Evolutionary conservation across 108 stramenopile species (phyloP), one percentile per base, ranked within the genome.

Genomic region (Cylindrotheca fusiformis): DNA sequence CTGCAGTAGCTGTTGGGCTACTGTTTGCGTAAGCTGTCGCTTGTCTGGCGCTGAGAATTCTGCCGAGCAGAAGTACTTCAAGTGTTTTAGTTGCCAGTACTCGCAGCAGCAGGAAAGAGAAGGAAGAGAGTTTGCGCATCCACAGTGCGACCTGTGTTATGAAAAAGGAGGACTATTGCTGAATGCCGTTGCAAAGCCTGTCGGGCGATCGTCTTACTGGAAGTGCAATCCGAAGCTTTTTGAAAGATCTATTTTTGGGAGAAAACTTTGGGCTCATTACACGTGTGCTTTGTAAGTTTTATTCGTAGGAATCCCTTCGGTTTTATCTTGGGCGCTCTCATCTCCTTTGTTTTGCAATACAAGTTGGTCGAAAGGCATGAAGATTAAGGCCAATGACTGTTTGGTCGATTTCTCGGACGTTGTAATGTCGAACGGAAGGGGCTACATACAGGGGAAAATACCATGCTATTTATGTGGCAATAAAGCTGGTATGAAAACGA

Each of bases 271-370:
- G 72, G 66, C 75, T 30, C 92, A 93, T 65, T 55, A 78, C 24
- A 2, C 83, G 10, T 93, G 92, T 74, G 84, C 75, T 51, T 67
- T 81, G 91, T 90, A 71, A 84, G 90, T 87, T 48, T 5, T 20
- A 41, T 41, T 41, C n/a, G 36, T 41, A 10, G 36, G 36, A 6
- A 10, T 14, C 10, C 10, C 14, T 30, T 50, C 21, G 6, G 22
- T 68, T 61, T 45, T 0, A 10, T 63, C 44, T 32, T 52, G 30
- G 12, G 18, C 29, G 6, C 6, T 6, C 36, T 41, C 36, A 58
- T 26, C 14, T 31, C 26, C 8, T 12, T 52, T 52, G 23, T 67
- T 57, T 8, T 23, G 4, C 20, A 41, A 41, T 41, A 10, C 8
- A 46, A 90, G 88, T 49, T 91, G 89, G 89, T 54, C 69, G 29